These are phyloP conservation scores for Syzygium aqueum DNA, from an alignment of 345 rosid genomes.

Conservation along the genomic window DNA sequence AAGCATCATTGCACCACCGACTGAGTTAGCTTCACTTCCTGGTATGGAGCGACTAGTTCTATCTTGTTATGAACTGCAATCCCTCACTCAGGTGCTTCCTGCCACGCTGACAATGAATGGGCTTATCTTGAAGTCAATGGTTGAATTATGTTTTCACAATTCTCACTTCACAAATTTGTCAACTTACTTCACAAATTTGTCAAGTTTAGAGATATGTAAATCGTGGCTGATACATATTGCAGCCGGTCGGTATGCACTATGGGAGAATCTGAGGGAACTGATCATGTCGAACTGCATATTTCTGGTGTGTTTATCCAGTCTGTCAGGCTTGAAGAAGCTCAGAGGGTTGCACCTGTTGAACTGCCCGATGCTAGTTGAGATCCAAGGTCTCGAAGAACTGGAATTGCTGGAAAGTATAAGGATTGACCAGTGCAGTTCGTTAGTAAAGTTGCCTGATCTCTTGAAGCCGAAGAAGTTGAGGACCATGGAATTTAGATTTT, in stretches of 20 bases:
- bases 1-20: neutral
- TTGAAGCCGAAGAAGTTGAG: neutral
- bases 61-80: neutral
- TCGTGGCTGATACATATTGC: neutral
- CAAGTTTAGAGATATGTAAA: fast-evolving
- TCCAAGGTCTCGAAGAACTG: neutral
- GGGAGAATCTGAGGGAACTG: neutral
- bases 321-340: neutral
- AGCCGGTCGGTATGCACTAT: neutral
- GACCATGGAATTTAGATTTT: neutral
- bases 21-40: neutral
- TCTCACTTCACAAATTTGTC: too few relatives aligned
- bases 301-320: neutral
- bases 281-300: neutral
- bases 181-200: neutral
- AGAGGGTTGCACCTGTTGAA: neutral
- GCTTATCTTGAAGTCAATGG: fast-evolving
- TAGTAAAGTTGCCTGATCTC: neutral
- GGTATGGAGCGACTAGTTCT: neutral
- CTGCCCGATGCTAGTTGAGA: neutral
- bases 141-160: fast-evolving
- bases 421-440: neutral
- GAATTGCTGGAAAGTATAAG: neutral
- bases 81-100: neutral
- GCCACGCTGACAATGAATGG: fast-evolving